Base-by-base conservation (phyloP, 2,329 filamentous ascomycete genomes). In the Didymella segeticola region DNA sequence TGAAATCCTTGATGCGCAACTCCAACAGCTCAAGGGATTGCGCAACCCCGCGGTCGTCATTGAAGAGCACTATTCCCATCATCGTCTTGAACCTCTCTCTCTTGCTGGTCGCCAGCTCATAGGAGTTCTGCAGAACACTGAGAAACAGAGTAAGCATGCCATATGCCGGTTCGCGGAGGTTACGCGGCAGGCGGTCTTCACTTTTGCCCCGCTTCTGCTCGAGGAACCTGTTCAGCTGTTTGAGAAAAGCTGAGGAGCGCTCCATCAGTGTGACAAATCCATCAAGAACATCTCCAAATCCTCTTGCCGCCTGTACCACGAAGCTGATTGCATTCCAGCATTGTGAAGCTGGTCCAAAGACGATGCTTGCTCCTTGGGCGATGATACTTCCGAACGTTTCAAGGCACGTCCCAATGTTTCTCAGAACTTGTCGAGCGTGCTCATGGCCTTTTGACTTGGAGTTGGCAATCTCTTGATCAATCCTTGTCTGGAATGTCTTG, bases 261-360 rank as follows among this genome's bases (percentile, higher is more conserved):
- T 61, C 61, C 61, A 63, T 63, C 3, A 63, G 12, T 20, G n/a
- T 53, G 8, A 60, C 34, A n/a, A 61, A 61, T 8, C 55, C 58
- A 4, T 60, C 58, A 3, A 63, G 41, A 12, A 61, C 36, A 1
- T 50, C 48, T 4, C 14, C 34, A 8, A 51, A 51, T 14, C 30
- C 20, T 23, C 47, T 45, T 9, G 36, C 53, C 4, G 51, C 53
- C 31, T 46, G 36, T 8, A 60, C 34, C 8, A 63, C 47, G 29
- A 63, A 54, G 15, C 49, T 63, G 14, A 63, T 57, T 0, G 58
- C 60, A 23, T 60, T 63, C 57, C 57, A 63, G 17, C 58, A 63
- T 31, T 61, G 58, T 3, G 46, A 39, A n/a, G 39, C 27, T 14
- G 53, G 56, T 1, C 47, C 53, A n/a, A 61, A 63, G 11, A 56